phyloP scores from a whole-genome alignment of 805 yeast genomes.

The Ogataea ramenticola region DNA sequence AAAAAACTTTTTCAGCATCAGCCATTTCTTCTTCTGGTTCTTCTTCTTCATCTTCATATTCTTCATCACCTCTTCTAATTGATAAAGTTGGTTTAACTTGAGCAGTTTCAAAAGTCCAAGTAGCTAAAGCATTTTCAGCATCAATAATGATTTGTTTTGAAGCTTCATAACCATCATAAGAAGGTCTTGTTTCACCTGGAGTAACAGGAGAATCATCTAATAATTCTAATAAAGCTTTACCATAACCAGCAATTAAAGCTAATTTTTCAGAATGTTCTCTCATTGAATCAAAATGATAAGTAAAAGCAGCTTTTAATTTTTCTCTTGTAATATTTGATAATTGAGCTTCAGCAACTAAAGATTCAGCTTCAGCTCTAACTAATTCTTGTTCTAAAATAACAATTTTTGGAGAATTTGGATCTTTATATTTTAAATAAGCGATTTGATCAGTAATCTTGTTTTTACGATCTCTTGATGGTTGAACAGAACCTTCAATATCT shows the following conservation, averaged over 20 bases:
- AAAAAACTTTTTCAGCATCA: constrained; percentile 37
- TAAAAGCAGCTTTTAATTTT: constrained; percentile 76
- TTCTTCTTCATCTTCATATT: constrained; percentile 44
- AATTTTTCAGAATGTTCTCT: constrained; percentile 82
- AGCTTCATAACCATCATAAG: constrained; percentile 84
- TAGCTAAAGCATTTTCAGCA: constrained; percentile 74
- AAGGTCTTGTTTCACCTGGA: constrained; percentile 89
- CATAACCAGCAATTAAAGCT: constrained; percentile 84
- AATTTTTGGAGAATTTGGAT: constrained; percentile 78
- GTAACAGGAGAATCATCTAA: constrained; percentile 81
- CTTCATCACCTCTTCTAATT: constrained; percentile 40
- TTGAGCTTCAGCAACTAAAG: constrained; percentile 88
- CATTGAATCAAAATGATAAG: constrained; percentile 78
- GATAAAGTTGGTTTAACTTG: constrained; percentile 77
- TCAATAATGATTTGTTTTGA: constrained; percentile 82
- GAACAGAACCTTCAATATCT: constrained; percentile 82
- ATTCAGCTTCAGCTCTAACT: constrained; percentile 89
- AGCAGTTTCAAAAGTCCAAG: constrained; percentile 81
- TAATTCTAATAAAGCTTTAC: constrained; percentile 77
- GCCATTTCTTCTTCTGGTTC: constrained; percentile 39
- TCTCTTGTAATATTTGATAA: constrained; percentile 83
- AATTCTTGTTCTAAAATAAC: constrained; percentile 79
- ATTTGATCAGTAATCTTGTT: constrained; percentile 79
- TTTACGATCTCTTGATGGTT: constrained; percentile 83
- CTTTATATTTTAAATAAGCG: constrained; percentile 77